Base-by-base conservation (phyloP, 1,284 basidiomycete species). In the Fomitiporia mediterranea region DNA sequence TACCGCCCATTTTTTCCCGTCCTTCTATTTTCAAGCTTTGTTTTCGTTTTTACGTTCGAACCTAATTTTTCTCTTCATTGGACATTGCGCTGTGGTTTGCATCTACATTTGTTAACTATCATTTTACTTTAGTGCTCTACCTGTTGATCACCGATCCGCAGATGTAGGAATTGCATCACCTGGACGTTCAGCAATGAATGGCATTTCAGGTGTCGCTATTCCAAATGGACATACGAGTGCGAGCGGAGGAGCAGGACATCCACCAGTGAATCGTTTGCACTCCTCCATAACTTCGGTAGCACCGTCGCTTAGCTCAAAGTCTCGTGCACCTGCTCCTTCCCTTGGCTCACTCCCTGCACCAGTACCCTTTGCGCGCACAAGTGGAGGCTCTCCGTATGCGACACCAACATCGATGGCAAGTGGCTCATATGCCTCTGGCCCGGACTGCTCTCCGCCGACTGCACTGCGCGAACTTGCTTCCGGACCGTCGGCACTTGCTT, bases 401-500 rank as follows among this genome's bases (percentile, higher is more conserved):
- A 55, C 53, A 30, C 34, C 55, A n/a, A 43, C 55, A 17, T 55
- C 53, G 17, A 40, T 51, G 50, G 50, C 50, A 27, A 40, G 34
- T n/a, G 40, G 40, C 2, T 46, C 53, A 3, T 38, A 47, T 38
- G 35, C 42, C 15, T 53, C 51, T 4, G 39, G 51, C 25, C 28
- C 53, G 43, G 42, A 44, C 19, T 37, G 46, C 17, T 44, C 53
- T 15, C 42, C 42, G 15, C 43, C 43, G 5, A 48, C 42, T 17
- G 37, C 25, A 23, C 34, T 48, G n/a, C 53, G 43, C 9, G 42
- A 47, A 21, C 23, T 38, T 11, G 44, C 25, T 5, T 28, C 23
- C 7, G 44, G 44, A 9, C n/a, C 44, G 13, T 23, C 25, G 11
- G 13, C 44, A 1, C 44, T 46, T 46, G 77, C 79, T 11, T 69